Conservation (phyloP, 225 moss, liverwort and hornwort genomes). For the Antitrichia curtipendula region DNA sequence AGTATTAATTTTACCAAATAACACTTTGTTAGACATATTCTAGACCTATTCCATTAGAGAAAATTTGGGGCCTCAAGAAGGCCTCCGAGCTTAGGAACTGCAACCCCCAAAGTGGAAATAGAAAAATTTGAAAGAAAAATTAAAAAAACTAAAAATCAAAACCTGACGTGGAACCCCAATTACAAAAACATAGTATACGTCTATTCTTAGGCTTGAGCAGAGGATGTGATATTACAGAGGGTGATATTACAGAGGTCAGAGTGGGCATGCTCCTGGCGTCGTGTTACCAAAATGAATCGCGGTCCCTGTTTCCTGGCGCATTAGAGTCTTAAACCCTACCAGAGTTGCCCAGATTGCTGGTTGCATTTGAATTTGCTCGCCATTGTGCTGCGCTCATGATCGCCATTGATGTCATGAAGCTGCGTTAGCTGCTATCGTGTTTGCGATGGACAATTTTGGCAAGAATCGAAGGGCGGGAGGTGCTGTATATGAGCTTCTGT, state of each 20-base stretch:
- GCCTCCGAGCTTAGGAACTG: neutral
- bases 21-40: neutral
- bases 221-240: neutral
- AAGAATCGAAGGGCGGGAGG: slow-evolving; percentile 21
- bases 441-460: slow-evolving; percentile 30
- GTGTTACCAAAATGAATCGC: neutral
- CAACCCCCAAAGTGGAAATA: neutral
- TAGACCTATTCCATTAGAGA: neutral
- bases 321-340: neutral
- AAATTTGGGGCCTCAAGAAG: neutral
- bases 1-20: neutral
- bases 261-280: neutral
- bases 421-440: neutral
- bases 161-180: neutral
- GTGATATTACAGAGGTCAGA: neutral
- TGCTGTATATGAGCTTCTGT: slow-evolving; percentile 52
- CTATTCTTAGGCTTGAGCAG: neutral
- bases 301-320: neutral
- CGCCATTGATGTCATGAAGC: neutral
- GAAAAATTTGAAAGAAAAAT: neutral
- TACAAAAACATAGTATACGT: no score
- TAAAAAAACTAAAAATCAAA: neutral
- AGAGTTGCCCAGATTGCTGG: neutral
- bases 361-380: neutral
- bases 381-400: neutral